A percentile compares a stretch with the other conserved stretches of the same genome.
These are phyloP conservation scores for Evansstolkia leycettana DNA, from an alignment of 495 filamentous ascomycete species.

Conservation along the genomic window DNA sequence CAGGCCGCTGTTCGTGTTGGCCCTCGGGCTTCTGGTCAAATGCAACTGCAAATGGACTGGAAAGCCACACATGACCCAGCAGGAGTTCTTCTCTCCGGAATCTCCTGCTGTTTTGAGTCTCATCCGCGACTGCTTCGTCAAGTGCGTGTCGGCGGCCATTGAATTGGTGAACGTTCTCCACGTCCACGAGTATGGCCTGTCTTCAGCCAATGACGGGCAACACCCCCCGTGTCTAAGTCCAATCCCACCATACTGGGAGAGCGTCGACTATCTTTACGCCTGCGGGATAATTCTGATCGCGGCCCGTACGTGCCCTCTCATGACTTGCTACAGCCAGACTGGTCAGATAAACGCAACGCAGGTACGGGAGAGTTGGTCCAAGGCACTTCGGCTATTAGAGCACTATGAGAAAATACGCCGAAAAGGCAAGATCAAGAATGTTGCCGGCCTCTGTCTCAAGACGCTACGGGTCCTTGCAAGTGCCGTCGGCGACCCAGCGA, in stretches of 20 bases:
- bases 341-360: background rate
- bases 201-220: background rate
- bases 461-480: background rate
- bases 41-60: constrained; percentile 3
- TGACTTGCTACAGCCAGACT: background rate
- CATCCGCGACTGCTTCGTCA: constrained; percentile 5
- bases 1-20: constrained; percentile 6
- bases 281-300: constrained; percentile 6
- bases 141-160: constrained; percentile 4
- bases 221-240: background rate
- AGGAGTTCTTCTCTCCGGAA: constrained; percentile 1
- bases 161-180: constrained; percentile 3
- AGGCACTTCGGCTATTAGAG: background rate
- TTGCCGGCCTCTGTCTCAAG: background rate
- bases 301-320: constrained; percentile 1
- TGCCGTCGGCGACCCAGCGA: background rate
- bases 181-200: constrained; percentile 1
- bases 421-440: background rate
- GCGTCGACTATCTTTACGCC: constrained; percentile 6
- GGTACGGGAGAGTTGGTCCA: background rate
- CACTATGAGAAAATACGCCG: background rate
- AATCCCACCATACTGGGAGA: constrained; percentile 6
- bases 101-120: constrained; percentile 2
- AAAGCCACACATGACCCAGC: constrained; percentile 1
- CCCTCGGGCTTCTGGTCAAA: constrained; percentile 2